Base-by-base conservation (phyloP, 2,329 filamentous ascomycete genomes). In the Chaetothyriales sp. region DNA sequence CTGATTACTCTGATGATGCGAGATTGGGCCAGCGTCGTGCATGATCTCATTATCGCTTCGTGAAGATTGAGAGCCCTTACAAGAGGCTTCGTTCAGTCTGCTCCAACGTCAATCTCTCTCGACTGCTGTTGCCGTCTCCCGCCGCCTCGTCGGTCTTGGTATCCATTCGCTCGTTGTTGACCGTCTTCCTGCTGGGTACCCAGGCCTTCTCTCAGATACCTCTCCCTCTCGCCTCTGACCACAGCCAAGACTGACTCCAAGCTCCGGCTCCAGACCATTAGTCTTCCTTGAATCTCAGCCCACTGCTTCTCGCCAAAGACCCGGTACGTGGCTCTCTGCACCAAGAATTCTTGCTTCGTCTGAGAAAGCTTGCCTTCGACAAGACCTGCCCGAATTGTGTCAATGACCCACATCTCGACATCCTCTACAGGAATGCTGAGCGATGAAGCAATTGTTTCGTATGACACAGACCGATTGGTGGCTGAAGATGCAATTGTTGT, bases 251-350 rank as follows among this genome's bases (percentile, higher is more conserved):
- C 88, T 59, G 79, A 80, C 64, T 80, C 77, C 62, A 96, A 73
- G 61, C 86, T 90, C 61, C 79, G 76, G 68, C 84, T 82, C 90
- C 90, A 96, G 67, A 88, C 85, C 70, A 95, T 89, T 62, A 98
- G 74, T 55, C 90, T 79, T 57, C 84, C 86, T 54, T 87, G 85
- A 49, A 98, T 83, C 74, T 98, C 90, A 61, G 85, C 81, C 88
- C 93, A 98, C 74, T 98, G 92, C 77, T 93, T 93, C 74, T 95
- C 87, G 61, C 87, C 87, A 64, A 98, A 98, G 50, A 95, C 89
- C 55, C 92, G 83, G 77, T 96, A 95, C 54, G 88, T 95, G 62
- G 87, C 87, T 66, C 92, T 82, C 76, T 98, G 92, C 55, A 98
- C 87, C 49, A 95, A 77, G 77, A 98, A 96, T 57, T 90, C 85